Evolutionary conservation across 331 rosid genomes (phyloP).

Genomic region (Spiraea crenata): DNA sequence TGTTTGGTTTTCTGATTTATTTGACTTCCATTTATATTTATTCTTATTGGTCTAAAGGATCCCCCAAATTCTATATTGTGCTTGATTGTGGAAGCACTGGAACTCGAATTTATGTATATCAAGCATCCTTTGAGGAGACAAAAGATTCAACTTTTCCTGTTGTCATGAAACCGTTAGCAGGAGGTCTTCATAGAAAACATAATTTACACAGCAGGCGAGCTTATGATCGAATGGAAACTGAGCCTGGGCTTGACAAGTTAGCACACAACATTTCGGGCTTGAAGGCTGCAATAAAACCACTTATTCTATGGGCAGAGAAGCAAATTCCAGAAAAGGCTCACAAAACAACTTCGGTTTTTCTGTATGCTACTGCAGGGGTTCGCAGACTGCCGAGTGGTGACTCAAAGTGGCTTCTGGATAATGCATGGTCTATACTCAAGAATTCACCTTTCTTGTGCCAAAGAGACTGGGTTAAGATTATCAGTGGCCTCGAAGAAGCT

Average conservation of each 20-base stretch:
- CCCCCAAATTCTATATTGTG: constrained; percentile 68
- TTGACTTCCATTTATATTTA: constrained; percentile 38
- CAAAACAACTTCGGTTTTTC: constrained; percentile 64
- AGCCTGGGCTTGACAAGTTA: constrained; percentile 89
- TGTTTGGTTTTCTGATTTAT: constrained; percentile 52
- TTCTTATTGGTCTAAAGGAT: constrained; percentile 68
- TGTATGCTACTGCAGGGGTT: constrained; percentile 96
- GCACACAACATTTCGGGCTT: constrained; percentile 64
- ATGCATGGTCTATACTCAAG: constrained; percentile 76
- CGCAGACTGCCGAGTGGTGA: constrained; percentile 64
- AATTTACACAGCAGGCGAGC: constrained; percentile 61
- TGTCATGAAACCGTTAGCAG: constrained; percentile 36
- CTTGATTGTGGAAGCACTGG: constrained; percentile 98
- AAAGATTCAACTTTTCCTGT: constrained; percentile 60
- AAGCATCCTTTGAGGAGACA: constrained; percentile 43
- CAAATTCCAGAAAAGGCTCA: constrained; percentile 72
- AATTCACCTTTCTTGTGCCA: constrained; percentile 67
- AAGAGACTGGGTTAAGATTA: constrained; percentile 71
- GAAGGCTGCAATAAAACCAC: constrained; percentile 66
- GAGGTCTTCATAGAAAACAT: constrained; percentile 37
- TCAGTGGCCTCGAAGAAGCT: constrained; percentile 89
- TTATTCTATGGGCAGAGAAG: constrained; percentile 80
- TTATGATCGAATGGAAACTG: constrained; percentile 87
- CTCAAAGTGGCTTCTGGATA: constrained; percentile 77
- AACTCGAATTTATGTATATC: constrained; percentile 71